Base-by-base conservation (phyloP, 2,329 filamentous ascomycete species). In the Penicillium occitanis region DNA sequence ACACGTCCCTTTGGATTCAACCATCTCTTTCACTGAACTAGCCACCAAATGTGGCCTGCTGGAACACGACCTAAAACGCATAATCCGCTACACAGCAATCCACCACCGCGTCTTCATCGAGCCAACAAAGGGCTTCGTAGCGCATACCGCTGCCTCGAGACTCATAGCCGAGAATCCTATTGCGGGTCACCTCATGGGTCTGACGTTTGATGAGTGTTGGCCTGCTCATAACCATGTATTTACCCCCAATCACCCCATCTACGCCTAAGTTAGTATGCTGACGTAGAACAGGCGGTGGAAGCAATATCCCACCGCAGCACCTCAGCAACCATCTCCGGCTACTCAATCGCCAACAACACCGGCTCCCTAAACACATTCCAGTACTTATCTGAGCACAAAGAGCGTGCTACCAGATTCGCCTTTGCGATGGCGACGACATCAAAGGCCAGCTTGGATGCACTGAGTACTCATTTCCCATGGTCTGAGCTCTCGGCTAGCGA, bases 141-240 rank as follows among this genome's bases (percentile, higher is more conserved):
- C 64, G 22, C 67, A 68, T 25, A 68, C 67, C 11, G 67, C 67
- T 14, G 64, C 67, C 4, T 68, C 67, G 7, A 50, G 51, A 53
- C 61, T 68, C 5, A 58, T 68, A 7, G 67, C 51, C 8, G 57
- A 60, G 19, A 57, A 64, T 14, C 65, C 65, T 10, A 25, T 53
- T 11, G 65, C 65, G 4, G 44, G 53, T 0, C 60, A 63, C 19
- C 44, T 66, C 17, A 25, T 63, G 65, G 61, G 60, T 11, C n/a
- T 66, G n/a, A 66, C 65, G 0, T 66, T 66, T 60, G 65, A 66
- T 40, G 65, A 66, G 48, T 66, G 65, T 17, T 66, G 65, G 65
- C 65, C 65, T 17, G 65, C 65, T 28, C 65, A 66, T 62, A 63
- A 63, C n/a, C 62, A 51, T 7, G 35, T 51, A 46, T 30, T 40